Conservation (phyloP, 164 flowering plant genomes). For the Vitis rupestris region DNA sequence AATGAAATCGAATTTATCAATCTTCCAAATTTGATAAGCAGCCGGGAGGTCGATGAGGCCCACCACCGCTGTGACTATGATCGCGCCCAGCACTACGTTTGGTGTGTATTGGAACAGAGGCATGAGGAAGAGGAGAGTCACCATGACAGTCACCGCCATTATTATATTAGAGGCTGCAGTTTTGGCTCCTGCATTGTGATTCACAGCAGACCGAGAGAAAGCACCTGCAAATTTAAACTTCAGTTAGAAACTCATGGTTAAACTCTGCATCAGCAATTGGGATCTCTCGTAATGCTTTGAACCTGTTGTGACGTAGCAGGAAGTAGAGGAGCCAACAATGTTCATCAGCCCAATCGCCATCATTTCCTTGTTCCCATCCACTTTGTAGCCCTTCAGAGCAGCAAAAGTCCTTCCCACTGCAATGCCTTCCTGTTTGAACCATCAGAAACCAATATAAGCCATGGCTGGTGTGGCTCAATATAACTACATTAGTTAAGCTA, state of each 20-base stretch:
- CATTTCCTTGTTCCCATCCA: slow-evolving; percentile 98
- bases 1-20: slow-evolving; percentile 78
- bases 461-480: neutral
- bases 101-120: slow-evolving; percentile 93
- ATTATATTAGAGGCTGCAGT: slow-evolving; percentile 85
- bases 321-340: slow-evolving; percentile 80
- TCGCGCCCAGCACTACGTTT: slow-evolving; percentile 75
- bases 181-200: slow-evolving; percentile 89
- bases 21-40: slow-evolving; percentile 67
- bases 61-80: slow-evolving; percentile 80
- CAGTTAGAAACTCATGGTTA: neutral
- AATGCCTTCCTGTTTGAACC: slow-evolving; percentile 77
- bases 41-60: slow-evolving; percentile 86
- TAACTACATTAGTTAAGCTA: neutral
- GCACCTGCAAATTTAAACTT: slow-evolving; percentile 50
- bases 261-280: neutral
- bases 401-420: slow-evolving; percentile 97
- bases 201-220: slow-evolving; percentile 90
- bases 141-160: slow-evolving; percentile 85
- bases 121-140: slow-evolving; percentile 86
- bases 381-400: slow-evolving; percentile 69
- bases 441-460: neutral
- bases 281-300: too few species aligned
- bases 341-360: slow-evolving; percentile 95
- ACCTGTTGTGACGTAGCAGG: slow-evolving; percentile 95